These are phyloP conservation scores for Colletotrichum sp. DNA, from an alignment of 2,329 filamentous ascomycete species.

Conservation along the genomic window DNA sequence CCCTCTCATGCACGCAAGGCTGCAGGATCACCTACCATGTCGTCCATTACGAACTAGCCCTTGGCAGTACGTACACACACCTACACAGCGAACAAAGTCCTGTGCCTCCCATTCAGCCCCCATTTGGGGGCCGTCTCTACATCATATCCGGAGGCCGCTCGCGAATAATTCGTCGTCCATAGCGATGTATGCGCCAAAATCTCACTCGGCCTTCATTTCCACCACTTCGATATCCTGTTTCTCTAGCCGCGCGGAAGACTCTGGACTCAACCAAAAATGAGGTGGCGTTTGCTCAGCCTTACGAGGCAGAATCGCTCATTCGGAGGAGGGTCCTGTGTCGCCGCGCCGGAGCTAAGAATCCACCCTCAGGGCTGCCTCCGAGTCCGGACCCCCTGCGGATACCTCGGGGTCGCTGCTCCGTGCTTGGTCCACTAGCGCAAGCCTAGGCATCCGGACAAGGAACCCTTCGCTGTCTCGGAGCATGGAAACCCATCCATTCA, in stretches of 20 bases:
- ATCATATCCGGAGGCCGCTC: constrained; percentile 3
- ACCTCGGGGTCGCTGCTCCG: background rate
- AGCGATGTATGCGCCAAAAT: background rate
- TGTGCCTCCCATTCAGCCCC: background rate
- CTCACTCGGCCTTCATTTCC: background rate
- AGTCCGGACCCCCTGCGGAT: background rate
- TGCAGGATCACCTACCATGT: background rate
- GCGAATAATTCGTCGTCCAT: background rate
- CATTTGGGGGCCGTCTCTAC: background rate
- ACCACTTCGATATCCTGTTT: background rate
- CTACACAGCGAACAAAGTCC: background rate
- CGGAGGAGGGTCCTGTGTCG: background rate
- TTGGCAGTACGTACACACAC: background rate
- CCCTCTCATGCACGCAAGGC: background rate
- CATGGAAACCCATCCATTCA: background rate
- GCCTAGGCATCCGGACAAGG: background rate
- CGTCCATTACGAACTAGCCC: background rate
- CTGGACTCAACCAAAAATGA: background rate
- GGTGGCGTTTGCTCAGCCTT: background rate
- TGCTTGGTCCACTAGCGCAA: background rate
- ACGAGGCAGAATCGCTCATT: constrained; percentile 3
- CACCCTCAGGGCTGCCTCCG: constrained; percentile 2
- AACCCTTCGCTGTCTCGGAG: background rate
- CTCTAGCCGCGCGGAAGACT: background rate
- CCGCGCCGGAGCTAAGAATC: background rate